Conservation (phyloP, 192 early-diverging fungal genomes). For the Linnemannia schmuckeri region DNA sequence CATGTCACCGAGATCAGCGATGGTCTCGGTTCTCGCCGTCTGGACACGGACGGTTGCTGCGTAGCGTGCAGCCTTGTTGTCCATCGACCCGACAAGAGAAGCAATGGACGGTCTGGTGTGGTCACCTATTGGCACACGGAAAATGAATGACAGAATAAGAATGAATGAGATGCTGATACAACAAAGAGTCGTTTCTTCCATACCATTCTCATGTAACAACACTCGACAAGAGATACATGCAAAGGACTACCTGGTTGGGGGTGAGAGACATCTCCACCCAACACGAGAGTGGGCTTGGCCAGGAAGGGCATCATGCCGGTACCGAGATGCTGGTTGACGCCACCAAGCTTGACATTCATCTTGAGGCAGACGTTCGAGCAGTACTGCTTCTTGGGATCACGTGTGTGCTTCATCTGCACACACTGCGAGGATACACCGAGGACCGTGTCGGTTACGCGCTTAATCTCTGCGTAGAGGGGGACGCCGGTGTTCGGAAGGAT, state of each 20-base stretch:
- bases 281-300: slow-evolving; percentile 80
- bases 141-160: slow-evolving; percentile 15
- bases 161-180: neutral
- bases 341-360: slow-evolving; percentile 95
- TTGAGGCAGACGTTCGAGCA: slow-evolving; percentile 97
- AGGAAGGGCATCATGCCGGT: slow-evolving; percentile 77
- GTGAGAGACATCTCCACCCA: slow-evolving; percentile 94
- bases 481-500: slow-evolving; percentile 86
- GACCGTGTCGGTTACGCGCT: slow-evolving; percentile 90
- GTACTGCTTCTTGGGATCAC: slow-evolving; percentile 87
- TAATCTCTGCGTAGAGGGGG: slow-evolving; percentile 88
- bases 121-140: slow-evolving; percentile 35
- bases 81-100: slow-evolving; percentile 75
- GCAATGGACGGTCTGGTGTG: slow-evolving; percentile 79
- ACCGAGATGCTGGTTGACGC: slow-evolving; percentile 81
- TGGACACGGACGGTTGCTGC: slow-evolving; percentile 72
- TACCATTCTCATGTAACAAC: neutral
- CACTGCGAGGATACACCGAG: slow-evolving; percentile 95
- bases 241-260: slow-evolving; percentile 69
- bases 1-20: slow-evolving; percentile 74
- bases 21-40: slow-evolving; percentile 77
- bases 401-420: slow-evolving; percentile 86
- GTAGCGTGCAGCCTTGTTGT: slow-evolving; percentile 72
- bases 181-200: neutral
- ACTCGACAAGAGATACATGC: neutral